Percentiles rank a stretch among this genome's conserved stretches.
These are phyloP conservation scores for Malassezia slooffiae DNA, from an alignment of 1,284 basidiomycete genomes.

Conservation along the genomic window DNA sequence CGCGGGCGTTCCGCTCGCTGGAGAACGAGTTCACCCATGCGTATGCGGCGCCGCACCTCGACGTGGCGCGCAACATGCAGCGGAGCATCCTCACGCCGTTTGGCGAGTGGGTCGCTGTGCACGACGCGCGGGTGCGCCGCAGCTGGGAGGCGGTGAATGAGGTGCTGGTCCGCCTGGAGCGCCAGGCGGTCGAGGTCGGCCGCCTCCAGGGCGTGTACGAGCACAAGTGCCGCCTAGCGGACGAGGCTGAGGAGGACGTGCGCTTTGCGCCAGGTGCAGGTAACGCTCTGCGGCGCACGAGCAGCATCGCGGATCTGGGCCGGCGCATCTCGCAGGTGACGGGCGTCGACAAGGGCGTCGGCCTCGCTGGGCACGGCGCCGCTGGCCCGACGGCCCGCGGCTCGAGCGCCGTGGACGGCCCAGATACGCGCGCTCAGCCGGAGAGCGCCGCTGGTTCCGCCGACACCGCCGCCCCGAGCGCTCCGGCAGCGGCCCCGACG, in stretches of 20 bases:
- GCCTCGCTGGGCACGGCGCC: no score
- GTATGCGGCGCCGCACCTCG: conserved; percentile 27
- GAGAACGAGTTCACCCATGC: conserved; percentile 22
- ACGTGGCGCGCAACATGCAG: conserved; percentile 28
- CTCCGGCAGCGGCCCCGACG: no score
- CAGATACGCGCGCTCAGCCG: no score
- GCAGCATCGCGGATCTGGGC: no score
- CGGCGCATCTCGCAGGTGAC: no score
- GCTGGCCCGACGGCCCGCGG: no score
- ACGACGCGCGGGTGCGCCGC: conserved; percentile 22
- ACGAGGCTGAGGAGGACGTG: conserved; percentile 44
- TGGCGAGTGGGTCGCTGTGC: conserved; percentile 31
- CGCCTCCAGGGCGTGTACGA: conserved; percentile 34
- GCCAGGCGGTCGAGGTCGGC: conserved; percentile 29
- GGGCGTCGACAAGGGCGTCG: no score
- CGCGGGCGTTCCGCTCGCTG: conserved; percentile 24
- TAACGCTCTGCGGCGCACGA: no score
- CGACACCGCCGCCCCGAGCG: no score
- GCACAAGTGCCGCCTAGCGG: conserved; percentile 35
- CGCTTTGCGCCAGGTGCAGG: conserved; percentile 30
- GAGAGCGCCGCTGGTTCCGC: no score
- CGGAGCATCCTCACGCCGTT: conserved; percentile 32
- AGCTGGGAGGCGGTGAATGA: conserved; percentile 40
- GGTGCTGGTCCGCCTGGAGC: conserved; percentile 25
- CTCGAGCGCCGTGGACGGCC: no score